Evolutionary conservation across 257 asterid genomes (phyloP).

Genomic region (Solanum virginianum): DNA sequence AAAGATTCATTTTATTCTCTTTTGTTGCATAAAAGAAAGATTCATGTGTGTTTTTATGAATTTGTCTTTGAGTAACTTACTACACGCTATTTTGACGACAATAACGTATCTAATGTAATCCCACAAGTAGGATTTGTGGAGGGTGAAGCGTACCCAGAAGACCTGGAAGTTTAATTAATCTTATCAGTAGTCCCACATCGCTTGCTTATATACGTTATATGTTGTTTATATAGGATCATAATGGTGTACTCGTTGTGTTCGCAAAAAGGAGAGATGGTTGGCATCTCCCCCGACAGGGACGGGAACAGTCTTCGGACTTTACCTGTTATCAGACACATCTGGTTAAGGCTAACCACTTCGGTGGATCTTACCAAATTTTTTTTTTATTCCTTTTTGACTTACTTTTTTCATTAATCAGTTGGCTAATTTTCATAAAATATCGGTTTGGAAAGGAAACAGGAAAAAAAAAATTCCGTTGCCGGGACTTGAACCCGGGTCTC

Average conservation of each 20-base stretch:
- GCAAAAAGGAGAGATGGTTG: slow-evolving; percentile 28
- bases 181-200: not conserved
- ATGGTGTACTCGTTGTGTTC: not conserved
- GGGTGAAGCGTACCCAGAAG: fast-evolving
- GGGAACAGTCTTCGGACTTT: slow-evolving; percentile 20
- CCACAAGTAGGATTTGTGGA: not conserved
- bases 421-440: no score
- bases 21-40: not conserved
- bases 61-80: not conserved
- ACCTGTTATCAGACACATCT: slow-evolving; percentile 11
- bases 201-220: fast-evolving
- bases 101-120: not conserved
- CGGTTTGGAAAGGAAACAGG: no score
- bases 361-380: slow-evolving; percentile 16
- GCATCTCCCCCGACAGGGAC: slow-evolving; percentile 32
- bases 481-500: slow-evolving; percentile 97
- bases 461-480: slow-evolving; percentile 27
- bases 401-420: no score
- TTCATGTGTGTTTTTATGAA: not conserved
- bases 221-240: not conserved
- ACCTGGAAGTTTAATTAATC: not conserved
- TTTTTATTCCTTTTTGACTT: not conserved
- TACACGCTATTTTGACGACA: not conserved
- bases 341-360: slow-evolving; percentile 20
- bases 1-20: not conserved